Evolutionary conservation across 2,329 filamentous ascomycete genomes (phyloP).

Genomic region (Fusarium brevicatenulatum): DNA sequence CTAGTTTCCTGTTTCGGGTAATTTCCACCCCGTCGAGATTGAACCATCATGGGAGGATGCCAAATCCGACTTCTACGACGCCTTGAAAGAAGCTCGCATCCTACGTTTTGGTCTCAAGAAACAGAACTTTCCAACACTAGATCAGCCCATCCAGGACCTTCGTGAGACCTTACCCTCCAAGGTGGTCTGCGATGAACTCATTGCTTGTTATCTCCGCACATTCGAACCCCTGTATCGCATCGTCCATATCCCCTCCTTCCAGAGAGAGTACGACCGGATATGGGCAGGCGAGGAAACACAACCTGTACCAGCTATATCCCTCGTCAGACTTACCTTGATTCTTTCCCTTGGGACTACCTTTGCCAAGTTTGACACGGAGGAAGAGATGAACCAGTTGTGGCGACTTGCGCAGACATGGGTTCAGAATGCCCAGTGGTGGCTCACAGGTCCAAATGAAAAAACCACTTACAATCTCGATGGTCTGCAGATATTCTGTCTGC

Average conservation of each 20-base stretch:
- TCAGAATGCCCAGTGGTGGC: slow-evolving; percentile 44
- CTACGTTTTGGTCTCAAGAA: slow-evolving; percentile 35
- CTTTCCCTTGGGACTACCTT: slow-evolving; percentile 42
- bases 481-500: slow-evolving; percentile 39
- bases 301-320: slow-evolving; percentile 21
- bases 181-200: slow-evolving; percentile 33
- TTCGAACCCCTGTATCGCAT: slow-evolving; percentile 43
- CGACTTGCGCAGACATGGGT: slow-evolving; percentile 40
- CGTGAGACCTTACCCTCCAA: slow-evolving; percentile 31
- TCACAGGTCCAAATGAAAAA: slow-evolving; percentile 41
- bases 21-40: slow-evolving; percentile 40
- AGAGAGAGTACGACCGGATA: slow-evolving; percentile 35
- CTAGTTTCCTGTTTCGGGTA: slow-evolving; percentile 41
- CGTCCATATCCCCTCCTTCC: slow-evolving; percentile 39
- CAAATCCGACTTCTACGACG: slow-evolving; percentile 38
- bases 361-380: slow-evolving; percentile 21
- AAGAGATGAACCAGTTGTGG: slow-evolving; percentile 20
- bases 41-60: slow-evolving; percentile 41
- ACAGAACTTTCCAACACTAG: slow-evolving; percentile 21
- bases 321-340: slow-evolving; percentile 38
- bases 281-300: slow-evolving; percentile 24
- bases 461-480: slow-evolving; percentile 41
- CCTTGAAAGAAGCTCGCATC: slow-evolving; percentile 32
- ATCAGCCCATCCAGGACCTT: slow-evolving; percentile 35
- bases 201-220: slow-evolving; percentile 40